A percentile compares a stretch with the other conserved stretches of the same genome.
Evolutionary conservation across 2,329 filamentous ascomycete species (phyloP).

Genomic region (Pseudofabraea citricarpa): DNA sequence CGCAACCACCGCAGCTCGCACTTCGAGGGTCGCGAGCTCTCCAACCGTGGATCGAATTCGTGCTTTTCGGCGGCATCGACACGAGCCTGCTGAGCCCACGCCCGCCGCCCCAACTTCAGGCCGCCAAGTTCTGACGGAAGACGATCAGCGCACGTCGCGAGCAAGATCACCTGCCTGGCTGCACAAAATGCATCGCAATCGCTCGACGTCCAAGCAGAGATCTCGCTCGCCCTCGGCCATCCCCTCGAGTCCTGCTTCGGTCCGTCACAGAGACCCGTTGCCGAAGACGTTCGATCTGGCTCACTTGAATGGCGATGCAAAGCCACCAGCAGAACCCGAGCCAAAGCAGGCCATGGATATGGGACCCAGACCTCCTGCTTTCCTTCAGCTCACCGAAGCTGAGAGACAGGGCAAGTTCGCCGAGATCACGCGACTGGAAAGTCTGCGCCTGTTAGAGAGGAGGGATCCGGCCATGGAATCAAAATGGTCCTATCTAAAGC

Average conservation of each 20-base stretch:
- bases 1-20: slow-evolving; percentile 9
- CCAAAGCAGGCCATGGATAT: too few species aligned
- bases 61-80: slow-evolving; percentile 22
- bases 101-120: slow-evolving; percentile 1
- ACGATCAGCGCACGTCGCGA: slow-evolving; percentile 11
- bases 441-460: slow-evolving; percentile 24
- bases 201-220: slow-evolving; percentile 18
- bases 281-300: background rate
- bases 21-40: slow-evolving; percentile 10
- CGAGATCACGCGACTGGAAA: slow-evolving; percentile 56
- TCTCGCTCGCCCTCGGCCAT: slow-evolving; percentile 16
- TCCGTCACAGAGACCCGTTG: slow-evolving; percentile 9
- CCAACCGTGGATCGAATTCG: slow-evolving; percentile 25
- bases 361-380: slow-evolving; percentile 50
- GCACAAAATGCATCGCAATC: slow-evolving; percentile 22
- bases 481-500: slow-evolving; percentile 53
- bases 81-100: slow-evolving; percentile 17
- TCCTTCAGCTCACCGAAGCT: slow-evolving; percentile 42
- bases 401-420: slow-evolving; percentile 54
- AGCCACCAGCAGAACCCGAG: too few species aligned
- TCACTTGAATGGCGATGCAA: background rate
- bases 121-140: slow-evolving; percentile 1
- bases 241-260: slow-evolving; percentile 4
- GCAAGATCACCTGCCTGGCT: slow-evolving; percentile 23
- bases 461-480: slow-evolving; percentile 28